These are phyloP conservation scores for Quercus berberidifolia DNA, from an alignment of 306 rosid genomes.

Conservation along the genomic window DNA sequence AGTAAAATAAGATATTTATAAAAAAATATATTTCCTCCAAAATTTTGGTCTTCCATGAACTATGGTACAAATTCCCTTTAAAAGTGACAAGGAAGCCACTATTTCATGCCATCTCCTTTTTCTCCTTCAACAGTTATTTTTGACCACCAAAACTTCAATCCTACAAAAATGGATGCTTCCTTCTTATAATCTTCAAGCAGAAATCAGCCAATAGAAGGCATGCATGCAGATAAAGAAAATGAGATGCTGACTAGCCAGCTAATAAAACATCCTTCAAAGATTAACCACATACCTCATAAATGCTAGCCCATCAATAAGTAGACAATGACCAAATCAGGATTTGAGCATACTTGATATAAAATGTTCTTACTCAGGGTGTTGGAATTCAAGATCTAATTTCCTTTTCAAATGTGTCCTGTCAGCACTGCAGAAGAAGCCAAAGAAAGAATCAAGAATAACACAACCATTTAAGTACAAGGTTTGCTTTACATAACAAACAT, in stretches of 20 bases:
- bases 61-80: constrained; percentile 25
- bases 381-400: constrained; percentile 91
- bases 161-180: constrained; percentile 14
- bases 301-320: constrained; percentile 2
- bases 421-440: constrained; percentile 56
- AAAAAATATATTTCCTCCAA: constrained; percentile 27
- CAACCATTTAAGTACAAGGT: constrained; percentile 10
- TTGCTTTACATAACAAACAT: constrained; percentile 10
- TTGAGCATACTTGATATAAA: constrained; percentile 13
- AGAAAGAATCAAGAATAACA: constrained; percentile 10
- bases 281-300: constrained; percentile 15
- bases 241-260: constrained; percentile 9
- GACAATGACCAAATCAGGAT: constrained; percentile 10
- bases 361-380: constrained; percentile 49
- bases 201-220: constrained; percentile 22
- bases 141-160: constrained; percentile 21
- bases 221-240: constrained; percentile 11
- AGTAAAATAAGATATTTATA: background rate
- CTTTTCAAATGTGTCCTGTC: constrained; percentile 91
- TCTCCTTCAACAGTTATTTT: constrained; percentile 10
- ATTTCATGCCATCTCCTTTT: background rate
- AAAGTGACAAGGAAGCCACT: background rate
- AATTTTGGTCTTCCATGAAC: constrained; percentile 24
- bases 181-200: constrained; percentile 21
- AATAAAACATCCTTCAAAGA: constrained; percentile 11